Percentiles rank a stretch among this genome's conserved stretches.
Evolutionary conservation across 2,329 filamentous ascomycete species (phyloP).

Genomic region (Aureobasidium sp.): DNA sequence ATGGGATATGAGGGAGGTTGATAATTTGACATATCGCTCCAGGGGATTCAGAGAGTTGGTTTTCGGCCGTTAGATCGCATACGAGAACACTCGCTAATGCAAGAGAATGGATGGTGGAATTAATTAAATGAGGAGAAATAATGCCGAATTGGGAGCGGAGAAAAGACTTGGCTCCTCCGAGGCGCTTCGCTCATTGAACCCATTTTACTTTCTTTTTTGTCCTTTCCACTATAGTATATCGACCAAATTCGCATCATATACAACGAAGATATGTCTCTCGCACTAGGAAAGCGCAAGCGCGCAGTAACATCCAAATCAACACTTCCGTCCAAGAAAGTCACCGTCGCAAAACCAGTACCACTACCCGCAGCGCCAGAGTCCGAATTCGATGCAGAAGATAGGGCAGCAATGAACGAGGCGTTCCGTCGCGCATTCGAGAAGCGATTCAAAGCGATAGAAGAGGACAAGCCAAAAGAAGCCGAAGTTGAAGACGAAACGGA

Average conservation of each 20-base stretch:
- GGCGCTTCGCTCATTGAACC: not conserved
- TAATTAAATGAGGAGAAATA: conserved; percentile 1
- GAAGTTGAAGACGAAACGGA: conserved; percentile 31
- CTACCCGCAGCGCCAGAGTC: conserved; percentile 21
- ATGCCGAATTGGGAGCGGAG: conserved; percentile 1
- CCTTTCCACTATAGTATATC: not conserved
- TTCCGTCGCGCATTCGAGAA: conserved; percentile 90
- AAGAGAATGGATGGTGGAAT: not conserved
- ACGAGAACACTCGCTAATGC: not conserved
- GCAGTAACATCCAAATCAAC: conserved; percentile 28
- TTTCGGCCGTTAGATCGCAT: not conserved
- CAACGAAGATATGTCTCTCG: conserved; percentile 37
- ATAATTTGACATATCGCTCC: not conserved
- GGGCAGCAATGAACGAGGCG: conserved; percentile 65
- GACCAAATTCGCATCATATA: not conserved
- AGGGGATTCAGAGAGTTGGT: not conserved
- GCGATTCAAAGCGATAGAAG: conserved; percentile 78
- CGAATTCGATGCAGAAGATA: conserved; percentile 50
- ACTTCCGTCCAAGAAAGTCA: conserved; percentile 16
- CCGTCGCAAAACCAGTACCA: not conserved
- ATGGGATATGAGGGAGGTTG: too few species aligned
- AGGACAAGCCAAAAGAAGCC: conserved; percentile 31
- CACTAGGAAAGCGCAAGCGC: conserved; percentile 52
- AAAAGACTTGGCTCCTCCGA: conserved; percentile 20
- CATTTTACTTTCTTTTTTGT: not conserved